These are phyloP conservation scores for Flaveria linearis DNA, from an alignment of 129 eudicot genomes.

Conservation along the genomic window DNA sequence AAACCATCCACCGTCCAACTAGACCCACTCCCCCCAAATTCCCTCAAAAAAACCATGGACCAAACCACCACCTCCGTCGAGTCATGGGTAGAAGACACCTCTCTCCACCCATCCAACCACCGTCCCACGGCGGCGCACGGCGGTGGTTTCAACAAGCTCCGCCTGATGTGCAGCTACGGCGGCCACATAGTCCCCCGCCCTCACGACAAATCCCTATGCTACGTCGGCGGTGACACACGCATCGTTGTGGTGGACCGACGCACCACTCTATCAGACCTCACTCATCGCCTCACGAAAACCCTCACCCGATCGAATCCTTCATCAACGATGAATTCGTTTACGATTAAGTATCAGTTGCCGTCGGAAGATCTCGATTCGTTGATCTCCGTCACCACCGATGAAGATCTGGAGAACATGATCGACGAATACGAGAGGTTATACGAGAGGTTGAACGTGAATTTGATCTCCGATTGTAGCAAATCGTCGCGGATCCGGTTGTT, in stretches of 20 bases:
- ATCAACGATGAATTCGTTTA: constrained; percentile 36
- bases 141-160: constrained; percentile 44
- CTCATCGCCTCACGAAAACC: constrained; percentile 54
- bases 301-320: constrained; percentile 20
- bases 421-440: constrained; percentile 63
- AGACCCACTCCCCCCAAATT: constrained; percentile 34
- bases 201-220: constrained; percentile 69
- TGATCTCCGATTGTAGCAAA: neutral
- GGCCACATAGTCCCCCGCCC: constrained; percentile 97
- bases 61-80: constrained; percentile 46
- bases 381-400: constrained; percentile 67
- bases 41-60: constrained; percentile 33
- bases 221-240: constrained; percentile 84
- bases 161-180: constrained; percentile 88
- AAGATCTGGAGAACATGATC: constrained; percentile 81
- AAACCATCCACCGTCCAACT: constrained; percentile 38
- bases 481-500: constrained; percentile 34
- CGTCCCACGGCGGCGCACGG: constrained; percentile 6
- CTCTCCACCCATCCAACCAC: constrained; percentile 31
- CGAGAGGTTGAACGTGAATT: constrained; percentile 19
- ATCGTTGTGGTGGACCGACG: constrained; percentile 70
- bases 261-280: constrained; percentile 52
- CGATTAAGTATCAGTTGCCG: constrained; percentile 74
- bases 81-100: constrained; percentile 40
- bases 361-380: constrained; percentile 79